Evolutionary conservation across 1,284 basidiomycete species (phyloP), one percentile per base, ranked within the genome.

Genomic region (Wallemia hederae): DNA sequence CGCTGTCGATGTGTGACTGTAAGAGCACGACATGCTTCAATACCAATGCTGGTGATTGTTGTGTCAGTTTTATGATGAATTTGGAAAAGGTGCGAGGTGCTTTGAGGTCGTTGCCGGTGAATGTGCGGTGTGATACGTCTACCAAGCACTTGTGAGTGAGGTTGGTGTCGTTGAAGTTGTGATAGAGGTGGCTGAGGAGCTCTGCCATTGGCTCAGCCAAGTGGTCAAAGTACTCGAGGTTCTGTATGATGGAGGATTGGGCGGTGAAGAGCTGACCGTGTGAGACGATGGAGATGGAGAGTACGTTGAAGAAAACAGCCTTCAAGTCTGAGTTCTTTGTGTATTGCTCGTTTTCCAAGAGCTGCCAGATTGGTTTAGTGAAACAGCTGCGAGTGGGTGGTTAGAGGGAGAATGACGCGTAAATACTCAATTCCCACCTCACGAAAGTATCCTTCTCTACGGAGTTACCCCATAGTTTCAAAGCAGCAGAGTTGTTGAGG

Each of bases 161-260:
- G 68, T 91, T 86, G 2, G 81, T 75, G 65, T 90, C 81, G 70
- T 96, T 90, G 67, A 85, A 97, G 62, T 94, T 85, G 65, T 82
- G 82, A 19, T 82, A 78, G 57, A 97, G 77, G 55, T 83, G 74
- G 27, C 79, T 76, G 7, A 97, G 76, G 33, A 88, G 81, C 65
- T 97, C 90, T 0, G 91, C 91, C 82, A 96, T 86, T 0, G 85
- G 82, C 67, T 97, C 91, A 0, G 85, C 80, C 27, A 96, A 78
- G 69, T 97, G 91, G 66, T 98, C 92, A 66, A 83, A 88, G 71
- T 92, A 94, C 63, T 92, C 89, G 15, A 98, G 74, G 61, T 80
- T 81, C 69, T 96, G 90, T 71, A 91, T 83, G 70, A 98, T 87
- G 63, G 79, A 80, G 61, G 87, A 91, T 67, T 94, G 89, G 0